Evolutionary conservation across 1,284 basidiomycete species (phyloP).

Genomic region (Tilletia caries): DNA sequence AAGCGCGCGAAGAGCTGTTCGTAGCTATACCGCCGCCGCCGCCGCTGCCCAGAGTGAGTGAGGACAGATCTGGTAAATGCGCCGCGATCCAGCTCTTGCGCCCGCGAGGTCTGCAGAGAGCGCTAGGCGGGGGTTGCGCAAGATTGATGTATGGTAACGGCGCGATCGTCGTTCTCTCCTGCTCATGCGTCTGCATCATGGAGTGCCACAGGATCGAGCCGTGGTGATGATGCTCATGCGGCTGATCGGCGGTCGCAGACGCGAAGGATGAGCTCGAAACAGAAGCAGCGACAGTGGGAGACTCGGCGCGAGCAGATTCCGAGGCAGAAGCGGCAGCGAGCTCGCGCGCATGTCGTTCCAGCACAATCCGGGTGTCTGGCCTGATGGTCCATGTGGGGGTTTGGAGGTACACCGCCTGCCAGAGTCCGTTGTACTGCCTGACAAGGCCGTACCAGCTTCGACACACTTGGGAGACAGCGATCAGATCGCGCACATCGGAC

Average conservation of each 20-base stretch:
- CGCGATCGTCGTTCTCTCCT: not conserved
- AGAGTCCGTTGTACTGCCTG: constrained; percentile 25
- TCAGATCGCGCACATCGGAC: constrained; percentile 22
- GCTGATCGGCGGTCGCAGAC: not conserved
- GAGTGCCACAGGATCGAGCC: not conserved
- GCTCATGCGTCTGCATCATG: not conserved
- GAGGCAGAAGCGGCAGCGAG: not conserved
- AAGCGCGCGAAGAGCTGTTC: constrained; percentile 5
- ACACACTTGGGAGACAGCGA: constrained; percentile 23
- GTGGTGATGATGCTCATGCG: not conserved
- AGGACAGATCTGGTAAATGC: not conserved
- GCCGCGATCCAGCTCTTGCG: constrained; percentile 11
- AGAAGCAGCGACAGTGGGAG: not conserved
- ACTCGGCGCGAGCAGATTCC: not conserved
- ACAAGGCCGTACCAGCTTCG: constrained; percentile 27
- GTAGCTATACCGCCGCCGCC: not conserved
- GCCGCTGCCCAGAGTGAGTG: not conserved
- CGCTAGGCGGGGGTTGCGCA: constrained; percentile 22
- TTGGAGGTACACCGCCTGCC: constrained; percentile 31
- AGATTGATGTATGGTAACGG: constrained; percentile 17
- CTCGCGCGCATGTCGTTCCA: constrained; percentile 24
- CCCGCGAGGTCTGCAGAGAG: constrained; percentile 13
- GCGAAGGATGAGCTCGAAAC: not conserved
- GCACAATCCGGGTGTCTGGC: constrained; percentile 28
- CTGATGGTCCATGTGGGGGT: constrained; percentile 33